Conservation (phyloP, 495 filamentous ascomycete species). For the Saxophila tyrrhenica region DNA sequence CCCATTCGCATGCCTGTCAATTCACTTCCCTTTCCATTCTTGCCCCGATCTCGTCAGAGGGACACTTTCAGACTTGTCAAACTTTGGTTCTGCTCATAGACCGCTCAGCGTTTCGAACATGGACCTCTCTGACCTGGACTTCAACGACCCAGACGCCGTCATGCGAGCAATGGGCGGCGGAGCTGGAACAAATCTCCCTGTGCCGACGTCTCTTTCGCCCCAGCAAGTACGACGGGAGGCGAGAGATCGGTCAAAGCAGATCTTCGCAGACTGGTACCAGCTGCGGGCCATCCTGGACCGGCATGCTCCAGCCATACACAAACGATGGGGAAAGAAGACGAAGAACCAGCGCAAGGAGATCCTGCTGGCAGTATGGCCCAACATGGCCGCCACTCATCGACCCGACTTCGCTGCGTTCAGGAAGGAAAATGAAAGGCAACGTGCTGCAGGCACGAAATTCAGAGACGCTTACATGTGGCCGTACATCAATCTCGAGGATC, state of each 20-base stretch:
- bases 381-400: slow-evolving; percentile 38
- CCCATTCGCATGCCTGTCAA: too few species aligned
- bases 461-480: slow-evolving; percentile 39
- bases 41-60: too few species aligned
- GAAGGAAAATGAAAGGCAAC: not conserved
- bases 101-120: too few species aligned
- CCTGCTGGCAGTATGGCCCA: slow-evolving; percentile 34
- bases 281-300: slow-evolving; percentile 31
- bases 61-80: too few species aligned
- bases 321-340: slow-evolving; percentile 41
- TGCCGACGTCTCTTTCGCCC: not conserved
- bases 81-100: too few species aligned
- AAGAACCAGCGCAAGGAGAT: slow-evolving; percentile 32
- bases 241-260: not conserved
- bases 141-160: not conserved
- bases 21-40: too few species aligned
- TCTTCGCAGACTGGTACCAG: slow-evolving; percentile 21
- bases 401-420: slow-evolving; percentile 39
- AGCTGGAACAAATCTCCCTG: not conserved
- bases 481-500: slow-evolving; percentile 47
- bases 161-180: not conserved
- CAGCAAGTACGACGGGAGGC: not conserved
- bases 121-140: not conserved
- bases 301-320: slow-evolving; percentile 36
- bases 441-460: slow-evolving; percentile 13